Conservation (phyloP, 257 asterid species). For the Misopates orontium region DNA sequence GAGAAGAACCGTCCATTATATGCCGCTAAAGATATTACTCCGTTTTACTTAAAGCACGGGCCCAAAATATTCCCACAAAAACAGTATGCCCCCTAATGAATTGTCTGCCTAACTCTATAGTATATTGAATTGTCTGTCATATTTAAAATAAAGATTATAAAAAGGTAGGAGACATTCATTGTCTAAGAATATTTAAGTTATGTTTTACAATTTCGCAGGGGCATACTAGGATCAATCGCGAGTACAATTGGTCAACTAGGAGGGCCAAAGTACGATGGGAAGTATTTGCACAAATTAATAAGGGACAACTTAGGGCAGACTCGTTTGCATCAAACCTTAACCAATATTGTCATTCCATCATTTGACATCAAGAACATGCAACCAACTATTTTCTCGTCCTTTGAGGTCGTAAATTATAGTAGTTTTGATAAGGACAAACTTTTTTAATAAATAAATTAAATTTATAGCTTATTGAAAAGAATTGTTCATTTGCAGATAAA, state of each 20-base stretch:
- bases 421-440: not conserved
- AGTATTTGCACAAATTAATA: slow-evolving; percentile 35
- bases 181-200: not conserved
- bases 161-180: too few species aligned
- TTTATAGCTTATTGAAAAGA: not conserved
- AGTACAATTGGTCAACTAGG: slow-evolving; percentile 7
- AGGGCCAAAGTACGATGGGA: slow-evolving; percentile 53
- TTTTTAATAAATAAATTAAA: too few species aligned
- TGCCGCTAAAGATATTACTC: slow-evolving; percentile 54
- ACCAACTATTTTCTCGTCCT: slow-evolving; percentile 55
- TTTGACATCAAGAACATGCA: slow-evolving; percentile 54
- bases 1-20: slow-evolving; percentile 42
- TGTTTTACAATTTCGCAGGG: slow-evolving; percentile 26
- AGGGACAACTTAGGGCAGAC: slow-evolving; percentile 40
- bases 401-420: slow-evolving; percentile 37
- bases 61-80: slow-evolving; percentile 45
- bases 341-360: slow-evolving; percentile 49
- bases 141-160: too few species aligned
- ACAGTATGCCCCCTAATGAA: slow-evolving; percentile 18
- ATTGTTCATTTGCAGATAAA: slow-evolving; percentile 36
- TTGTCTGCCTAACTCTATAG: too few species aligned
- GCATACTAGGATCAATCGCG: slow-evolving; percentile 38
- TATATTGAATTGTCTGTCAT: too few species aligned
- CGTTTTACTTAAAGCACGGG: slow-evolving; percentile 45
- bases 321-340: slow-evolving; percentile 46